Conservation (phyloP, 1,284 basidiomycete genomes). For the Termitomyces sp. region DNA sequence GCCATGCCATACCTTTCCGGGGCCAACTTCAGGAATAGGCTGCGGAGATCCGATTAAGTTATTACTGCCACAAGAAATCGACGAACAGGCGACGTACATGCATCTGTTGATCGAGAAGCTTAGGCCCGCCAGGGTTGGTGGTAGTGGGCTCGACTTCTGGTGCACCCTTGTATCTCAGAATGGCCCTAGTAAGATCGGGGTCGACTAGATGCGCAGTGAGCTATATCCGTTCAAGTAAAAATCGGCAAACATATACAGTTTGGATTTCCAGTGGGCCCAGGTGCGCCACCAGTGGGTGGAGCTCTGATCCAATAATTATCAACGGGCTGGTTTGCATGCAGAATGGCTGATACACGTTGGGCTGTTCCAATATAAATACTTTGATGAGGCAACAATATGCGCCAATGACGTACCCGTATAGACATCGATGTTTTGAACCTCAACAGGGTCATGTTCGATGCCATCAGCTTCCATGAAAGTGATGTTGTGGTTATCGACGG, state of each 20-base stretch:
- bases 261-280: slow-evolving; percentile 25
- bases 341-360: slow-evolving; percentile 22
- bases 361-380: not conserved
- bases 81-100: slow-evolving; percentile 22
- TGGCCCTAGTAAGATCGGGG: slow-evolving; percentile 29
- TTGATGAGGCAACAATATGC: not conserved
- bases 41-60: slow-evolving; percentile 10
- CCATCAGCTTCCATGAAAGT: slow-evolving; percentile 43
- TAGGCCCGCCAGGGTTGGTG: slow-evolving; percentile 22
- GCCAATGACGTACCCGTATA: slow-evolving; percentile 24
- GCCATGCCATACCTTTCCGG: slow-evolving; percentile 22
- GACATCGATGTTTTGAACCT: slow-evolving; percentile 33
- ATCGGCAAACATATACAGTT: slow-evolving; percentile 23
- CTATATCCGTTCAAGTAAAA: not conserved
- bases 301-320: slow-evolving; percentile 28
- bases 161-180: slow-evolving; percentile 46
- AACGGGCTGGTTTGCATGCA: slow-evolving; percentile 28
- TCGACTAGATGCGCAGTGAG: slow-evolving; percentile 14
- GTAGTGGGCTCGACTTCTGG: slow-evolving; percentile 35
- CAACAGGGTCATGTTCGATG: slow-evolving; percentile 29
- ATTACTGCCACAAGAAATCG: not conserved
- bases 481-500: slow-evolving; percentile 44
- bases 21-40: slow-evolving; percentile 29
- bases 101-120: slow-evolving; percentile 31
- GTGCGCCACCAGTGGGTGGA: slow-evolving; percentile 25